phyloP scores from a whole-genome alignment of 139 green algal species.

The Tetraselmis striata region DNA sequence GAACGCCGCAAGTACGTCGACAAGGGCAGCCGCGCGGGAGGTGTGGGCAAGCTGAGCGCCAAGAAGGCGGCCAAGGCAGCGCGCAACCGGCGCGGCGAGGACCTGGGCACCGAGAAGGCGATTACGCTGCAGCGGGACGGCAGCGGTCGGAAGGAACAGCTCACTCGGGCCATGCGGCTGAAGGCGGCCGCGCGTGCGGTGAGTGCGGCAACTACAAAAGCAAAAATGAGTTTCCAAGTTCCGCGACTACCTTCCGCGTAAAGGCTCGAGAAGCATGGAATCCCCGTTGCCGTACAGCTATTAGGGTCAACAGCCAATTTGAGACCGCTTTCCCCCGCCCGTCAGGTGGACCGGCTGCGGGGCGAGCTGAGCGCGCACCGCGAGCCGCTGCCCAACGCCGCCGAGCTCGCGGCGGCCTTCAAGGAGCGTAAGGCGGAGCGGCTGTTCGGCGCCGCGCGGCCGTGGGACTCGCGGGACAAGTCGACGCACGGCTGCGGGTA shows the following conservation, averaged over 20 bases:
- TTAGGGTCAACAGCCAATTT: too few relatives aligned
- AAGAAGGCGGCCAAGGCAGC: background rate
- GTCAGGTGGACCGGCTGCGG: background rate
- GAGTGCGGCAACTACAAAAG: too few relatives aligned
- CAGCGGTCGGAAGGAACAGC: background rate
- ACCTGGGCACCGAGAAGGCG: background rate
- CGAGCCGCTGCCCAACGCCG: background rate
- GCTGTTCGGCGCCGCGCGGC: background rate
- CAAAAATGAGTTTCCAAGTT: too few relatives aligned
- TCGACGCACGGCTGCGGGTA: background rate
- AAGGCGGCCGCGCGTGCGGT: background rate
- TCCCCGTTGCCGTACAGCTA: too few relatives aligned
- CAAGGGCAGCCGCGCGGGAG: too few relatives aligned
- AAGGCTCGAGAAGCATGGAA: too few relatives aligned
- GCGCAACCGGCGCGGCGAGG: background rate
- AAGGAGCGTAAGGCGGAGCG: background rate
- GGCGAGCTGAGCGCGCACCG: background rate
- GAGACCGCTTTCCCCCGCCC: too few relatives aligned
- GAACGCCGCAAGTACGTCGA: background rate
- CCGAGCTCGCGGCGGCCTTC: background rate
- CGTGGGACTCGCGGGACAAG: background rate
- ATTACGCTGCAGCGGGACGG: background rate
- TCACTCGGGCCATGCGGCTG: background rate
- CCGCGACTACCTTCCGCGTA: too few relatives aligned
- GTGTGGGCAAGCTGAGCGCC: background rate